Evolutionary conservation across 371 early-diverging fungal genomes (phyloP), one percentile per base, ranked within the genome.

Genomic region (Mortierella polycephala): DNA sequence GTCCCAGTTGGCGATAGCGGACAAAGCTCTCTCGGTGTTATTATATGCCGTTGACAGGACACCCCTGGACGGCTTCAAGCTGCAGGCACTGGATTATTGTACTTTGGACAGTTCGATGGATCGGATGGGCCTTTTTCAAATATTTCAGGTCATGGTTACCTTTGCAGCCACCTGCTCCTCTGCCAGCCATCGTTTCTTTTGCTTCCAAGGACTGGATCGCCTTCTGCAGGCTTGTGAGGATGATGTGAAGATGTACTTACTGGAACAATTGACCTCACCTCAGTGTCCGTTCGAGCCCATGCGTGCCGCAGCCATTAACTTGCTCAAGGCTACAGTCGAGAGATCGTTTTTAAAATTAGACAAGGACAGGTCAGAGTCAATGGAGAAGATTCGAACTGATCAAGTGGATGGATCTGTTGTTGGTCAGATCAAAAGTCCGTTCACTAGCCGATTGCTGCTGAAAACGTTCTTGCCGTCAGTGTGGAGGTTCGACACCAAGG

Each of bases 31-130:
- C 2, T n/a, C 63, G 2, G 71, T 74, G 10, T 16, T 81, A 4
- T 59, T 71, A 5, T 74, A 81, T 21, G 62, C 75, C 7, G 68
- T 75, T n/a, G 81, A 81, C 60, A 54, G 71, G n/a, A 57, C 75
- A 10, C 71, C 65, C 0, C 16, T 62, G 41, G 50, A 75, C 39
- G 40, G 50, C 12, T 71, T 81, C 47, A 21, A 61, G 47, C 58
- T 67, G 67, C 68, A 71, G 16, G 57, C n/a, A n/a, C 53, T 77
- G 55, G 79, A 77, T 42, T 71, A 57, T 23, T 72, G 73, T 47
- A 49, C 79, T 2, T 52, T 41, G 18, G 77, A 76, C 45, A 71
- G 65, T n/a, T 60, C 71, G 5, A 18, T 51, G 53, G 71, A 76
- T 42, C 53, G 71, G 39, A 71, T 71, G 71, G 77, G 77, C 13